These are phyloP conservation scores for Dothistroma septosporum DNA, from an alignment of 2,329 filamentous ascomycete species.

Conservation along the genomic window DNA sequence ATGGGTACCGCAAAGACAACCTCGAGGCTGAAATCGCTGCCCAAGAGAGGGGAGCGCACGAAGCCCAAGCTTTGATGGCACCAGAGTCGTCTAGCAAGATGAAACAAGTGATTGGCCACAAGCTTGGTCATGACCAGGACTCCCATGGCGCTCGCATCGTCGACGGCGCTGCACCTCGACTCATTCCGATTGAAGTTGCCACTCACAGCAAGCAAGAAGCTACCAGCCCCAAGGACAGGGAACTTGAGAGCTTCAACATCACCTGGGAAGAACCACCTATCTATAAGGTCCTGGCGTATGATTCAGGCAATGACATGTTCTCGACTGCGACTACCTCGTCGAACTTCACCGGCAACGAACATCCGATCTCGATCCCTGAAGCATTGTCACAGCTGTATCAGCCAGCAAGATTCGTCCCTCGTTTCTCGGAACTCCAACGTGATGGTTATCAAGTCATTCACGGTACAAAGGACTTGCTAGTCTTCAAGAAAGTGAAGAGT, in stretches of 20 bases:
- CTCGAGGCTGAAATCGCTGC: slow-evolving; percentile 25
- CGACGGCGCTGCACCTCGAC: slow-evolving; percentile 8
- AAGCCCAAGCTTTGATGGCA: slow-evolving; percentile 15
- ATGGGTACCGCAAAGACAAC: slow-evolving; percentile 20
- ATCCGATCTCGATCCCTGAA: slow-evolving; percentile 55
- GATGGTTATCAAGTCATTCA: slow-evolving; percentile 66
- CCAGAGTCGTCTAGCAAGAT: slow-evolving; percentile 11
- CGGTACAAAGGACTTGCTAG: slow-evolving; percentile 58
- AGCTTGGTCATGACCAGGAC: slow-evolving; percentile 12
- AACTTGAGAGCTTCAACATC: slow-evolving; percentile 1
- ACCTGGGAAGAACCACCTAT: slow-evolving; percentile 36
- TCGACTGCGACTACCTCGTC: slow-evolving; percentile 55
- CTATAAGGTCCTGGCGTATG: slow-evolving; percentile 66
- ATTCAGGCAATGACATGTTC: slow-evolving; percentile 55
- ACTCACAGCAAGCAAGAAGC: slow-evolving; percentile 2
- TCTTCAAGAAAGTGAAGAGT: slow-evolving; percentile 59
- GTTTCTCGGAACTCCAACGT: slow-evolving; percentile 56
- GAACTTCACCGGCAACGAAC: slow-evolving; percentile 50
- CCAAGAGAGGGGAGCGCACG: slow-evolving; percentile 20
- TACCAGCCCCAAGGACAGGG: neutral
- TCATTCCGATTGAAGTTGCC: slow-evolving; percentile 12
- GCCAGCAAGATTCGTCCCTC: slow-evolving; percentile 61
- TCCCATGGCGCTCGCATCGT: slow-evolving; percentile 14
- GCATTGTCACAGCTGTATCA: slow-evolving; percentile 58
- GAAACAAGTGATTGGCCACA: slow-evolving; percentile 1